Base-by-base conservation (phyloP, 495 filamentous ascomycete genomes). In the Polyplosphaeria fusca region DNA sequence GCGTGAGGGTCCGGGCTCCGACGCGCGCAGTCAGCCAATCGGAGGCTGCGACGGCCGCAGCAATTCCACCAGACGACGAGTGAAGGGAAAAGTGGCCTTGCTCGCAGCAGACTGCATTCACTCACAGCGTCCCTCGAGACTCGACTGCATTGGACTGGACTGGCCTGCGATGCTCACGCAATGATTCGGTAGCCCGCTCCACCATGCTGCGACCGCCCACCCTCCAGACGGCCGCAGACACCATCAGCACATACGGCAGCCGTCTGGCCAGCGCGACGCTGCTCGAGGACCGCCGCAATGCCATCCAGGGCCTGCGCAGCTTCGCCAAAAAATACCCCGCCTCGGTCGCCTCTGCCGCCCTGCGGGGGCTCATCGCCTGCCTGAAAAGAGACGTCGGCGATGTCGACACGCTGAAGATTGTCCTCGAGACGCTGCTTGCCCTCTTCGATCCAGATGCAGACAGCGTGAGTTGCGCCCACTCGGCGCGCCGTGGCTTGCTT, bases 241-340 rank as follows among this genome's bases (percentile, higher is more conserved):
- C 93, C 18, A 98, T 98, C 68, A 84, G 85, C 53, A 87, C 88
- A 39, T 79, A 96, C 40, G 92, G 86, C 73, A 83, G 84, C 65
- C 87, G 93, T 48, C 81, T 98, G 25, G 83, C 86, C 62, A 91
- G 84, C 53, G 88, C 89, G 26, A 95, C 89, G 0, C 79, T 98
- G 18, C 79, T 97, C 30, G 93, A 98, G 73, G 93, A 98, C 72
- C 85, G 93, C 45, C 85, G 93, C 52, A 89, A 87, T 49, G 91
- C 93, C 39, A 94, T 97, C 45, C 81, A 95, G 52, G 93, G 93
- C 26, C 77, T 98, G 28, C 81, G 94, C 57, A 95, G 90, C 76
- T 96, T 98, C 72, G 89, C 93, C 26, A 95, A 95, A 69, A 82
- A 91, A 48, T 97, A 91, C 67, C 94, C 95, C 27, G 93, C 95